These are phyloP conservation scores for Candida silvicultrix DNA, from an alignment of 805 yeast species.

Conservation along the genomic window DNA sequence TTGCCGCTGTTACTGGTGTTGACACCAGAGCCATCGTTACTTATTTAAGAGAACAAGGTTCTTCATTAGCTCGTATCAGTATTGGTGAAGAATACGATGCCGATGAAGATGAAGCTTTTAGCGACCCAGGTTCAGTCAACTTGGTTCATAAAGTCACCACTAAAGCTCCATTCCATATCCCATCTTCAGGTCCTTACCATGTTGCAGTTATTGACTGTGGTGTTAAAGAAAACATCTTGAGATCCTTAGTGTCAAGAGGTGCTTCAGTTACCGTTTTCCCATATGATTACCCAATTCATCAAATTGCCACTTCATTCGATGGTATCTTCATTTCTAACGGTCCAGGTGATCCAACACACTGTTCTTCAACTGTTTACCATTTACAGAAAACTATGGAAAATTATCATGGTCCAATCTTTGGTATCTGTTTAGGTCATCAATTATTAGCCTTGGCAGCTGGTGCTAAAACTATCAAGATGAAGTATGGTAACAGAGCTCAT, in stretches of 20 bases:
- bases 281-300: conserved; percentile 87
- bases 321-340: conserved; percentile 95
- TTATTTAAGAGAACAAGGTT: conserved; percentile 92
- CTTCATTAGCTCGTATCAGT: conserved; percentile 84
- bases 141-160: conserved; percentile 93
- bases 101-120: conserved; percentile 83
- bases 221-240: conserved; percentile 92
- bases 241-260: conserved; percentile 92
- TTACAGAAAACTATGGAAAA: conserved; percentile 63
- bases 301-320: conserved; percentile 86
- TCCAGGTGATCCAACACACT: conserved; percentile 96
- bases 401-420: conserved; percentile 82
- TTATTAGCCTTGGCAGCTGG: conserved; percentile 92
- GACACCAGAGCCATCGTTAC: conserved; percentile 95
- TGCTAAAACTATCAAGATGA: conserved; percentile 86
- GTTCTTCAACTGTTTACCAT: conserved; percentile 69
- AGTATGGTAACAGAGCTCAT: conserved; percentile 98
- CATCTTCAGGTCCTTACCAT: conserved; percentile 62
- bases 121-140: conserved; percentile 85
- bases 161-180: conserved; percentile 87
- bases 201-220: conserved; percentile 97
- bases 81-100: conserved; percentile 91
- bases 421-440: conserved; percentile 98
- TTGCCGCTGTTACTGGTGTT: conserved; percentile 94
- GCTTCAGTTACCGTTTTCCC: conserved; percentile 97